Base-by-base conservation (phyloP, 1,139 yeast species). In the Geotrichum australiense region DNA sequence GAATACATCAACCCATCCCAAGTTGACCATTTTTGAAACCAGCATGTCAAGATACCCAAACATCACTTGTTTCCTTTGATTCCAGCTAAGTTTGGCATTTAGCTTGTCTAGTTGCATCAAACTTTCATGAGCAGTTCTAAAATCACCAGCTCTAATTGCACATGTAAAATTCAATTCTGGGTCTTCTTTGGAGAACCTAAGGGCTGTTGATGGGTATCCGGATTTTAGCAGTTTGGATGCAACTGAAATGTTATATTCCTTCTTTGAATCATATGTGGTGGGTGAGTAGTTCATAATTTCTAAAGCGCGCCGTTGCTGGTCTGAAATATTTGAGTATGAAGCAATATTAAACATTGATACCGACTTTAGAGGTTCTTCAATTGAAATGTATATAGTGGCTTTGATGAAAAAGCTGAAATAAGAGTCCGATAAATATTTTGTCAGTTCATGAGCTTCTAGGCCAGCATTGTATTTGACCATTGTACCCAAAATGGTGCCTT, bases 91-190 rank as follows among this genome's bases (percentile, higher is more conserved):
- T n/a, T n/a, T n/a, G n/a, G n/a, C n/a, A n/a, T n/a, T n/a, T n/a
- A n/a, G n/a, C n/a, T n/a, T n/a, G n/a, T n/a, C n/a, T n/a, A n/a
- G n/a, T n/a, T n/a, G n/a, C n/a, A n/a, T n/a, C n/a, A n/a, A n/a
- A n/a, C n/a, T n/a, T n/a, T n/a, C n/a, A n/a, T n/a, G n/a, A n/a
- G n/a, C n/a, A n/a, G n/a, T n/a, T n/a, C n/a, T n/a, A n/a, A n/a
- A n/a, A n/a, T 41, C 4, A 47, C 48, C 18, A 49, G 37, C 39
- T 37, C 34, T 3, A 50, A 40, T 1, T 5, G 39, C 64, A 18
- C 79, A 63, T 47, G 78, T 73, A 53, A 80, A 86, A 47, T 68
- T 53, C 35, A 31, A 34, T 7, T 59, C 49, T 6, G 40, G n/a
- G n/a, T n/a, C n/a, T n/a, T n/a, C n/a, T n/a, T n/a, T n/a, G n/a